Conservation (phyloP, 768 basidiomycete species). For the Ephemerocybe angulata region DNA sequence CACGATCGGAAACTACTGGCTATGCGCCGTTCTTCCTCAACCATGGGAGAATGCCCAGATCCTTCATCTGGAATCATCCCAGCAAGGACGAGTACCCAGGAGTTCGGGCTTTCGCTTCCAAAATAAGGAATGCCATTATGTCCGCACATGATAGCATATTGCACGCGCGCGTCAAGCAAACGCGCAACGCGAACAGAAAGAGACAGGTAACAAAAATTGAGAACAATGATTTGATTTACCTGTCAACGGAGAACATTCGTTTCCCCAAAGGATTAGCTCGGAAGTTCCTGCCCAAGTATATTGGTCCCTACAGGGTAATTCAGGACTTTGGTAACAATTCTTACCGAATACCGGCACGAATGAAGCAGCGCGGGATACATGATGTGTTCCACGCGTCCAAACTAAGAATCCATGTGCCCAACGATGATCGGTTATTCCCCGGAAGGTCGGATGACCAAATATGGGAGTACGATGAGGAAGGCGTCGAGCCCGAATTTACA, state of each 20-base stretch:
- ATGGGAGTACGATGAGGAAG: slow-evolving; percentile 34
- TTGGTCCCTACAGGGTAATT: slow-evolving; percentile 35
- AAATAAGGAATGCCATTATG: slow-evolving; percentile 19
- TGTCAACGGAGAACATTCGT: slow-evolving; percentile 34
- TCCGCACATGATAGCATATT: slow-evolving; percentile 35
- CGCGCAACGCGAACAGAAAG: slow-evolving; percentile 25
- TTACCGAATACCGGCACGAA: slow-evolving; percentile 18
- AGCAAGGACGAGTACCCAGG: slow-evolving; percentile 10
- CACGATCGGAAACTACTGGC: slow-evolving; percentile 9
- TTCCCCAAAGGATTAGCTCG: slow-evolving; percentile 26
- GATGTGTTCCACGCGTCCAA: slow-evolving; percentile 31
- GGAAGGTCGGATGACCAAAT: slow-evolving; percentile 19
- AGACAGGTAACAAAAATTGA: slow-evolving; percentile 16
- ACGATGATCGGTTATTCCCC: slow-evolving; percentile 33
- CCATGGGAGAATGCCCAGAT: slow-evolving; percentile 22
- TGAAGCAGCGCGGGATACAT: slow-evolving; percentile 3
- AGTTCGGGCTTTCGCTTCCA: slow-evolving; percentile 20
- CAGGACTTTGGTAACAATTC: slow-evolving; percentile 15
- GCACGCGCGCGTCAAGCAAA: slow-evolving; percentile 24
- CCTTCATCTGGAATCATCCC: slow-evolving; percentile 4
- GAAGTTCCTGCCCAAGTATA: slow-evolving; percentile 34
- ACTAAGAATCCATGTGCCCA: slow-evolving; percentile 25
- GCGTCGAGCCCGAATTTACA: slow-evolving; percentile 31
- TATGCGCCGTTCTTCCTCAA: slow-evolving; percentile 33
- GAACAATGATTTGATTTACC: slow-evolving; percentile 27